phyloP scores from a whole-genome alignment of 371 early-diverging fungal species.

The Zancudomyces culisetae region DNA sequence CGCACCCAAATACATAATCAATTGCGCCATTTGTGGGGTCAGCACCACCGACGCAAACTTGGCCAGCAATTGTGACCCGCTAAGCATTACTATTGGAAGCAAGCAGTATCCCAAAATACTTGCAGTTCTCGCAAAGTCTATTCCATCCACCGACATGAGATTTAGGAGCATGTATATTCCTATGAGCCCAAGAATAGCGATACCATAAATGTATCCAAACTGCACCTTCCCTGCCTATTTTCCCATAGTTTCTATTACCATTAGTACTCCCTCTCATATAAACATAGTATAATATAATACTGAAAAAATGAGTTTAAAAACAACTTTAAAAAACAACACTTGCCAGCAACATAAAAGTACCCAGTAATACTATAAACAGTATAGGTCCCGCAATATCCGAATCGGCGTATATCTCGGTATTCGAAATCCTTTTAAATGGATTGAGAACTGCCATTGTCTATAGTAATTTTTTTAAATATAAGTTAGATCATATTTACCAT shows the following conservation, averaged over 20 bases:
- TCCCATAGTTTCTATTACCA: too few relatives aligned
- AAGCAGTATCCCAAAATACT: constrained; percentile 92
- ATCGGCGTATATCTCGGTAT: constrained; percentile 80
- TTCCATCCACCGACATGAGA: constrained; percentile 77
- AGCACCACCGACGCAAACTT: constrained; percentile 7
- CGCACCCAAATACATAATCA: too few relatives aligned
- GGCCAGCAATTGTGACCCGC: constrained; percentile 31
- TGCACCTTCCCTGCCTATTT: constrained; percentile 75
- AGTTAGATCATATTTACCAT: neutral
- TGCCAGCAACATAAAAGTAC: constrained; percentile 57
- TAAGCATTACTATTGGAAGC: constrained; percentile 79
- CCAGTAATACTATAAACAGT: constrained; percentile 73
- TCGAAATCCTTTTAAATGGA: constrained; percentile 69
- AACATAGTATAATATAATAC: too few relatives aligned
- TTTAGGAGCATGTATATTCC: constrained; percentile 76
- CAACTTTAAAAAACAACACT: neutral
- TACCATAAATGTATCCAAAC: constrained; percentile 94
- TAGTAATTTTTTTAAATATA: constrained; percentile 7
- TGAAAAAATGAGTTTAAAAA: too few relatives aligned
- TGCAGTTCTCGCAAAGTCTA: constrained; percentile 73
- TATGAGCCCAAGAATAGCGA: constrained; percentile 74
- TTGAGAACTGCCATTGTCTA: constrained; percentile 70
- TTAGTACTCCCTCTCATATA: too few relatives aligned
- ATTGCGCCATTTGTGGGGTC: too few relatives aligned
- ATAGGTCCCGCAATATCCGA: constrained; percentile 89